A percentile compares a stretch with the other conserved stretches of the same genome.
These are phyloP conservation scores for Aegilops sharonensis DNA, from an alignment of 176 grass and related monocot species.

Conservation along the genomic window DNA sequence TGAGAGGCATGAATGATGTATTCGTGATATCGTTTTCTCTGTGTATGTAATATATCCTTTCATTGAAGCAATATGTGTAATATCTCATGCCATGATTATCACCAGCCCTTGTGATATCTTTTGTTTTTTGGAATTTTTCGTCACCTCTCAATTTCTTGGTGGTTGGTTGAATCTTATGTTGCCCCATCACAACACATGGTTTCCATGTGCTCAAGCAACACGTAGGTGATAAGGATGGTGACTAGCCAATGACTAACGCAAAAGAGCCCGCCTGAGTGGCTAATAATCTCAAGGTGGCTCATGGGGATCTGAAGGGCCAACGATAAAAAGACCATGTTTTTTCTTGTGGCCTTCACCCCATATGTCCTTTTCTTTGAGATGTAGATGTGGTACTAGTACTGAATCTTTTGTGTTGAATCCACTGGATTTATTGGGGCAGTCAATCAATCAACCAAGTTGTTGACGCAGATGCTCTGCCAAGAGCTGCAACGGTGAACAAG, in stretches of 20 bases:
- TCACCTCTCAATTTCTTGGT: background rate
- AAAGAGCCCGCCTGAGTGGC: background rate
- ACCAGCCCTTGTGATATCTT: background rate
- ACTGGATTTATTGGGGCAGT: background rate
- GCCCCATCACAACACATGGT: constrained; percentile 21
- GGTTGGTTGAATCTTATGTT: constrained; percentile 16
- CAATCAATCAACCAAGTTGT: background rate
- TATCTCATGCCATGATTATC: constrained; percentile 23
- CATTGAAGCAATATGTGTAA: constrained; percentile 41
- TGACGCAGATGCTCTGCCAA: constrained; percentile 17
- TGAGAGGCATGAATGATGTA: constrained; percentile 5
- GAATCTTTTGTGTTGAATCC: background rate
- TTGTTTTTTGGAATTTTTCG: background rate
- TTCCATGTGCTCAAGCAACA: constrained; percentile 48
- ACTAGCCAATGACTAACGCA: constrained; percentile 11
- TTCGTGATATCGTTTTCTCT: constrained; percentile 19
- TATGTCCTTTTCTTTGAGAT: constrained; percentile 10
- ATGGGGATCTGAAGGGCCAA: background rate
- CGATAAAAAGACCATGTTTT: background rate
- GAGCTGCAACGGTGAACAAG: background rate
- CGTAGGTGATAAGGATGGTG: constrained; percentile 23
- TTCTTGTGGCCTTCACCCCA: background rate
- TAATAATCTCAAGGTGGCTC: background rate
- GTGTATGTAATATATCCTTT: constrained; percentile 46
- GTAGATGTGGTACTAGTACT: background rate